Percentiles rank a stretch among this genome's conserved stretches.
These are phyloP conservation scores for Sphagnum fallax DNA, from an alignment of 228 moss, liverwort and hornwort species.

Conservation along the genomic window DNA sequence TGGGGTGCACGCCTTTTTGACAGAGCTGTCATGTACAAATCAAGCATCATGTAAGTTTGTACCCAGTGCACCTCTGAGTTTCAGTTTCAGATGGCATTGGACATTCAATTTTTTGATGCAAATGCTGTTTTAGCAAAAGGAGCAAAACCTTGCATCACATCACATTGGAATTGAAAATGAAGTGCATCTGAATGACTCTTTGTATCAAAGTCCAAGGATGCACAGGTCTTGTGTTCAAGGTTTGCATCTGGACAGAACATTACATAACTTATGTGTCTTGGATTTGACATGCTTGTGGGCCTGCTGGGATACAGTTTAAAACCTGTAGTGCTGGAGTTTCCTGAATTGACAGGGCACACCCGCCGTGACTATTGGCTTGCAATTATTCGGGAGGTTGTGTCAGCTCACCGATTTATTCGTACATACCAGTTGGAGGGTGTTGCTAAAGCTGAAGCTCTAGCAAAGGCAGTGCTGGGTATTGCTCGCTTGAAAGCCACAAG, in stretches of 20 bases:
- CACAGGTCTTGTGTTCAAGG: too few species aligned
- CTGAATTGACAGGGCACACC: conserved; percentile 79
- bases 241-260: too few species aligned
- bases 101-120: too few species aligned
- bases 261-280: not conserved
- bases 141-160: too few species aligned
- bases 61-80: too few species aligned
- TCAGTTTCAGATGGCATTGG: too few species aligned
- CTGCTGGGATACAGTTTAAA: conserved; percentile 50
- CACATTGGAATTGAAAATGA: too few species aligned
- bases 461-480: conserved; percentile 89
- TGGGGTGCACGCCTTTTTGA: conserved; percentile 99
- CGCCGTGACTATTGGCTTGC: conserved; percentile 95
- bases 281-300: not conserved
- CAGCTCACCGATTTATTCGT: conserved; percentile 74
- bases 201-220: too few species aligned
- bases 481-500: conserved; percentile 80
- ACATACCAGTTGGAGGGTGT: conserved; percentile 66
- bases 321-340: conserved; percentile 92
- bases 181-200: too few species aligned
- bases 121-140: too few species aligned
- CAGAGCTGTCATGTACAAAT: conserved; percentile 98
- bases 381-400: conserved; percentile 77
- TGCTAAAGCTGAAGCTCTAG: conserved; percentile 70
- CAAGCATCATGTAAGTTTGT: conserved; percentile 71